Evolutionary conservation across 2,329 filamentous ascomycete species (phyloP).

Genomic region (Pyricularia grisea): DNA sequence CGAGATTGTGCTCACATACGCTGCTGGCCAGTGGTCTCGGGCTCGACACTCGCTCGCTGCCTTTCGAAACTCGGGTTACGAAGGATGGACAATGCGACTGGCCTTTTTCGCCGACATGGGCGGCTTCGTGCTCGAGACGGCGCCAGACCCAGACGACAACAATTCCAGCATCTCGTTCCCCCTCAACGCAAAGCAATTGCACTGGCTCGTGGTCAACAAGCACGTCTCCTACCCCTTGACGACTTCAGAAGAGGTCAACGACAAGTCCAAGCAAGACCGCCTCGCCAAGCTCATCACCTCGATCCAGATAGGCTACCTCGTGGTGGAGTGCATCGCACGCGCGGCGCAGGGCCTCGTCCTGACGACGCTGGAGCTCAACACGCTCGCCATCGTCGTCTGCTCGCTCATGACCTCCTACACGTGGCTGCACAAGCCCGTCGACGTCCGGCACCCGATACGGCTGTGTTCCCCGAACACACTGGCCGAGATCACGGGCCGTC

Average conservation of each 20-base stretch:
- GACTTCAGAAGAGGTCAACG: background rate
- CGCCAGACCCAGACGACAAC: no score
- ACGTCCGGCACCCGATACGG: constrained; percentile 7
- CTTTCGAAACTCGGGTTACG: no score
- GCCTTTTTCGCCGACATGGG: no score
- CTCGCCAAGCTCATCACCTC: background rate
- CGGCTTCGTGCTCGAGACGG: no score
- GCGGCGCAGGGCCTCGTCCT: background rate
- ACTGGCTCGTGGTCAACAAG: no score
- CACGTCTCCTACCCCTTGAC: no score
- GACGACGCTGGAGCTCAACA: background rate
- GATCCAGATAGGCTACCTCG: background rate
- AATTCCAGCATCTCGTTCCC: no score
- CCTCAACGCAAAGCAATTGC: no score
- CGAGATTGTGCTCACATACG: no score
- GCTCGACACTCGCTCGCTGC: no score
- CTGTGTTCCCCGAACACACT: constrained; percentile 4
- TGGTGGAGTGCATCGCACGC: background rate
- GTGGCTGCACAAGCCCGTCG: constrained; percentile 8
- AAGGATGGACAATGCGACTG: no score
- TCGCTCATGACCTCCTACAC: background rate
- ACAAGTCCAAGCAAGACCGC: background rate
- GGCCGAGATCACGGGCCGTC: constrained; percentile 3
- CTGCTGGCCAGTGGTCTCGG: no score
- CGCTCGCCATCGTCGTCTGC: background rate